Base-by-base conservation (phyloP, 805 yeast genomes). In the Starmerella davenportii region DNA sequence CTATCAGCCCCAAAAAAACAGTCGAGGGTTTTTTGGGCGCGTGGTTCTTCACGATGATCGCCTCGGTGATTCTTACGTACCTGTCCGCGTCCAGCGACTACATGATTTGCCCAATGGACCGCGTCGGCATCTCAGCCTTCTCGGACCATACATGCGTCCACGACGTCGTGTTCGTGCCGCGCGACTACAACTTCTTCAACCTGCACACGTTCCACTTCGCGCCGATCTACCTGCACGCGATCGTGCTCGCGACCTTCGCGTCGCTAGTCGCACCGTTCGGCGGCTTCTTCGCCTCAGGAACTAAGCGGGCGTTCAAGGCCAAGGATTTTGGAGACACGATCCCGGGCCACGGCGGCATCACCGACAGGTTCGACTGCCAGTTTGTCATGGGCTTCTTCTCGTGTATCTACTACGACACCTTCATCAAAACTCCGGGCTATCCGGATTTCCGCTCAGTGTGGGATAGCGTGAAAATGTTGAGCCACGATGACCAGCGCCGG, bases 331-430 rank as follows among this genome's bases (percentile, higher is more conserved):
- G 96, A 49, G 93, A 87, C 54, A 87, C 96, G 8, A 90, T 90
- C 49, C 98, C 98, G 14, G 98, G 98, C 24, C 98, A 90, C 56
- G 98, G 98, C 46, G 98, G 98, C 49, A 76, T 90, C 48, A 85
- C 95, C 20, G 98, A 90, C 57, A 72, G 98, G 62, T 76, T 90
- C 65, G 98, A 90, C 61, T 90, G 98, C 61, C 96, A 90, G 62
- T 90, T 87, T 56, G 65, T 90, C 50, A 90, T 90, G 96, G 98
- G 98, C 11, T 80, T 93, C 30, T 90, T 90, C 56, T 70, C 90
- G 25, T 85, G 84, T 55, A 65, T 90, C 48, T 90, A 90, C 62
- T 85, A 76, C 59, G 95, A 87, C 59, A 81, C 95, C 2, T 90
- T 90, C 57, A 70, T 90, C 48, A 74, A 87, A 28, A 76, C 50